phyloP scores from a whole-genome alignment of 192 early-diverging fungal genomes.

The Dispira simplex region DNA sequence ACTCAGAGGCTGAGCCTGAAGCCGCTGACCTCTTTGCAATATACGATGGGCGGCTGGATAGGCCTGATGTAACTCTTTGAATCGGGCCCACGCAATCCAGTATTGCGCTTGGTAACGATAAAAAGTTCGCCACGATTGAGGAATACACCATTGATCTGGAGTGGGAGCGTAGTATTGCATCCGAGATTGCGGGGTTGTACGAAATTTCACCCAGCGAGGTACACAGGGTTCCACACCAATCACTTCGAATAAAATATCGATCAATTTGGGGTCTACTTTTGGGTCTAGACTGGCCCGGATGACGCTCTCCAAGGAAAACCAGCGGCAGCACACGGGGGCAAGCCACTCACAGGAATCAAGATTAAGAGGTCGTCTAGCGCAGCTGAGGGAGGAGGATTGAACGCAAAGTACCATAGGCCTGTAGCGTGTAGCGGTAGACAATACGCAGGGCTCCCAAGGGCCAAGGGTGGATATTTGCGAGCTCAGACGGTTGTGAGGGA shows the following conservation, averaged over 20 bases:
- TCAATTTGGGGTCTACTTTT: not conserved
- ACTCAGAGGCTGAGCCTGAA: too few species aligned
- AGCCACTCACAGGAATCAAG: not conserved
- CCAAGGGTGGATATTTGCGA: too few species aligned
- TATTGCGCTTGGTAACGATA: not conserved
- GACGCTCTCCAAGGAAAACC: not conserved
- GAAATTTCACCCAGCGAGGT: not conserved
- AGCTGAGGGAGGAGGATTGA: too few species aligned
- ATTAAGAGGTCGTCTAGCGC: too few species aligned
- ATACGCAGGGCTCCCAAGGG: too few species aligned
- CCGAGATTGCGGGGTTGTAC: not conserved
- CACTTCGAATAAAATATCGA: not conserved
- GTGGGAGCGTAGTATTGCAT: not conserved
- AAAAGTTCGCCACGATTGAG: not conserved
- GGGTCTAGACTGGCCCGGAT: not conserved
- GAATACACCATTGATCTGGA: not conserved
- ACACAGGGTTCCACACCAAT: not conserved
- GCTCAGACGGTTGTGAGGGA: too few species aligned
- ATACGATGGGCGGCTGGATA: too few species aligned
- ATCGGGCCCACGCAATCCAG: slow-evolving; percentile 4
- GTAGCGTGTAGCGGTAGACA: too few species aligned
- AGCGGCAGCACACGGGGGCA: not conserved
- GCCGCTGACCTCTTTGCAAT: too few species aligned
- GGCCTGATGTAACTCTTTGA: not conserved
- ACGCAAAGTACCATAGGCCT: too few species aligned